Conservation (phyloP, 148 eudicot genomes). For the Rhododendron ferrugineum region DNA sequence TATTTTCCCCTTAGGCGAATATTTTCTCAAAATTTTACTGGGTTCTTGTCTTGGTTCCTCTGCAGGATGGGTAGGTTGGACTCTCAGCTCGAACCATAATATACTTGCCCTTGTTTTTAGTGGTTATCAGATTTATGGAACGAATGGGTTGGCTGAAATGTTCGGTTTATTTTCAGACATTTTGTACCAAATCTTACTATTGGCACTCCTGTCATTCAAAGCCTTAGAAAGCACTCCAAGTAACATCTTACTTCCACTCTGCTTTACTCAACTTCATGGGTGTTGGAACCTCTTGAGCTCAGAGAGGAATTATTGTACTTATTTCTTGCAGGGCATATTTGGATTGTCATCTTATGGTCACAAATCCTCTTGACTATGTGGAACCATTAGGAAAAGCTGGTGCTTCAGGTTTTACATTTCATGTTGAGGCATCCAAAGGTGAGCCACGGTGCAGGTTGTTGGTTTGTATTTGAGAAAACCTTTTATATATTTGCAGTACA, state of each 20-base stretch:
- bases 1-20: not conserved
- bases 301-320: not conserved
- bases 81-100: conserved; percentile 5
- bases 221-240: conserved; percentile 88
- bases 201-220: conserved; percentile 96
- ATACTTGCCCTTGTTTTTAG: not conserved
- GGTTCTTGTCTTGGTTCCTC: conserved; percentile 16
- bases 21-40: conserved; percentile 5
- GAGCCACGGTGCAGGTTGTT: not conserved
- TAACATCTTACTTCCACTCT: conserved; percentile 25
- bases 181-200: conserved; percentile 94
- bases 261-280: not conserved
- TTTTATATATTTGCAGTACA: not conserved
- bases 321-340: conserved; percentile 63
- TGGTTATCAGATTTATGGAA: conserved; percentile 10
- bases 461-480: not conserved
- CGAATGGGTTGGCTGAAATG: not conserved
- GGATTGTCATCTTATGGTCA: conserved; percentile 99
- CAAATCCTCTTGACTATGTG: conserved; percentile 87
- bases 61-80: conserved; percentile 98
- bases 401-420: conserved; percentile 98
- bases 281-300: not conserved
- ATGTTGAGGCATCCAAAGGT: conserved; percentile 90
- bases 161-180: conserved; percentile 48
- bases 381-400: conserved; percentile 96